Conservation (phyloP, 768 basidiomycete genomes). For the Calvatia gigantea region DNA sequence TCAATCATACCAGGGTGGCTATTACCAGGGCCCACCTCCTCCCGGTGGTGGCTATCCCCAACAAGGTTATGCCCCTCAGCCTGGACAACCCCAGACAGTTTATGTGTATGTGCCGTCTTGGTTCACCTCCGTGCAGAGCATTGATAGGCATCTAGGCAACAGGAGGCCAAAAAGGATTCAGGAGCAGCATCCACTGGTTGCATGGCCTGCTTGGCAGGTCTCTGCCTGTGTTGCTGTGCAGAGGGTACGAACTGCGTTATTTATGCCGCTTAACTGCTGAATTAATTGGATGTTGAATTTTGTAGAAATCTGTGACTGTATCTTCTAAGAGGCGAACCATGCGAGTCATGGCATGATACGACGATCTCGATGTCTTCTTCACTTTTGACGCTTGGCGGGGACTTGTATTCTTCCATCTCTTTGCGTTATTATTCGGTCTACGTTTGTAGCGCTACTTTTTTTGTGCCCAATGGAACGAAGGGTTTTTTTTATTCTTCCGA, state of each 20-base stretch:
- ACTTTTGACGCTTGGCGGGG: not conserved
- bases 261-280: slow-evolving; percentile 12
- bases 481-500: not conserved
- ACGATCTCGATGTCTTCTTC: not conserved
- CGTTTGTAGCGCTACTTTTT: not conserved
- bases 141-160: slow-evolving; percentile 30
- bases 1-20: slow-evolving; percentile 59
- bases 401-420: not conserved
- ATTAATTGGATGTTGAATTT: slow-evolving; percentile 6
- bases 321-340: slow-evolving; percentile 42
- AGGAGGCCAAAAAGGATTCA: slow-evolving; percentile 41
- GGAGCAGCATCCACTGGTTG: slow-evolving; percentile 41
- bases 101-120: slow-evolving; percentile 58
- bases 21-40: slow-evolving; percentile 35
- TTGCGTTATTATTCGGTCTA: not conserved
- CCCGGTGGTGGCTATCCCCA: slow-evolving; percentile 38
- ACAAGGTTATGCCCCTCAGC: slow-evolving; percentile 52
- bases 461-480: not conserved
- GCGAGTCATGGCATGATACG: not conserved
- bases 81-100: slow-evolving; percentile 69
- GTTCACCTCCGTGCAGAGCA: not conserved
- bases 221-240: slow-evolving; percentile 67
- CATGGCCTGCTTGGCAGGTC: slow-evolving; percentile 63
- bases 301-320: slow-evolving; percentile 72
- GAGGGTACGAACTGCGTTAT: slow-evolving; percentile 49